phyloP scores from a whole-genome alignment of 495 filamentous ascomycete genomes.

The Darksidea phi region DNA sequence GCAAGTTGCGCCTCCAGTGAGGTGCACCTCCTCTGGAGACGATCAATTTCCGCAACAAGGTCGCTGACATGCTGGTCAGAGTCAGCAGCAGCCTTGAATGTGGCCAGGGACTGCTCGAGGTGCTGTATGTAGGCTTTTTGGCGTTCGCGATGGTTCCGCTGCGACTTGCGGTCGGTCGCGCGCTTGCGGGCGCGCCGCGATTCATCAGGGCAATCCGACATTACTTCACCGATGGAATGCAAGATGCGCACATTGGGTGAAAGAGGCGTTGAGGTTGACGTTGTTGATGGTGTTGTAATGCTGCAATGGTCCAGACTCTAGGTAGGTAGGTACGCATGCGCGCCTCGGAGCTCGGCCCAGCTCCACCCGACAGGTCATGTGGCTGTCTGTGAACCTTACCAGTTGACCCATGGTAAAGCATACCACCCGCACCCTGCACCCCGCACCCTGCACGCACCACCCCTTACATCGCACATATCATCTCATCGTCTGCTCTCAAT shows the following conservation, averaged over 20 bases:
- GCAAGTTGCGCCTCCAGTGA: background rate
- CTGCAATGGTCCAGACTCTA: too few relatives aligned
- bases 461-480: too few relatives aligned
- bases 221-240: background rate
- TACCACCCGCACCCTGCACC: background rate
- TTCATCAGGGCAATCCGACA: background rate
- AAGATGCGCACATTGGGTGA: background rate
- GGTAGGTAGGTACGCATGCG: too few relatives aligned
- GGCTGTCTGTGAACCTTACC: too few relatives aligned
- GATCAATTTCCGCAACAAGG: constrained; percentile 2
- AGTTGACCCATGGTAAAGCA: background rate
- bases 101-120: background rate
- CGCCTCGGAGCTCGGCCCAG: too few relatives aligned
- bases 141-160: constrained; percentile 4
- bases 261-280: background rate
- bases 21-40: background rate
- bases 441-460: background rate
- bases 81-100: background rate
- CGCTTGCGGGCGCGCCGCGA: constrained; percentile 1
- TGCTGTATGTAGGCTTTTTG: constrained; percentile 3
- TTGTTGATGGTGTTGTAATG: background rate
- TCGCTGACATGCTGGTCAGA: background rate
- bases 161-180: background rate
- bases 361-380: too few relatives aligned
- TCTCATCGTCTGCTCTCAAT: background rate